phyloP scores from a whole-genome alignment of 1,284 basidiomycete species.

The Fomitopsis schrenkii region DNA sequence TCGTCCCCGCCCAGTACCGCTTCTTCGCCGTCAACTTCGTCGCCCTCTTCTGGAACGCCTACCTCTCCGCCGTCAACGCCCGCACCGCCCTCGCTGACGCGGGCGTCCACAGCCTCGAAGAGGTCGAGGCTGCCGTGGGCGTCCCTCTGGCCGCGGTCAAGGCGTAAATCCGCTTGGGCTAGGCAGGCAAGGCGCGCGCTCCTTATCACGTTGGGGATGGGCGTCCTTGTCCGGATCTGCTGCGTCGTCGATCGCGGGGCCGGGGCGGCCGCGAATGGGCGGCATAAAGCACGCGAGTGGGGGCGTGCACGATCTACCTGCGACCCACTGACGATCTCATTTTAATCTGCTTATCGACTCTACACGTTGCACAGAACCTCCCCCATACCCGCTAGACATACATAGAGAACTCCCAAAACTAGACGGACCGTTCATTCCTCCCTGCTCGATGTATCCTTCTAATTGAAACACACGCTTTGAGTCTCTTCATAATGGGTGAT shows the following conservation, averaged over 20 bases:
- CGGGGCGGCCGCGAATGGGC: no score
- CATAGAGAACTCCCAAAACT: not conserved
- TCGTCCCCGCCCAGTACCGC: conserved; percentile 79
- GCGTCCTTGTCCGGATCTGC: not conserved
- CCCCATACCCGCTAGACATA: not conserved
- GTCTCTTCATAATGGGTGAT: no score
- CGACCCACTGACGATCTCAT: not conserved
- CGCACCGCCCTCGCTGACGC: not conserved
- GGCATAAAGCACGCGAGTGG: not conserved
- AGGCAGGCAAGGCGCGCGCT: no score
- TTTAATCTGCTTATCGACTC: not conserved
- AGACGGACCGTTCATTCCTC: not conserved
- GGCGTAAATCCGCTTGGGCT: not conserved
- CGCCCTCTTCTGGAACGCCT: conserved; percentile 73
- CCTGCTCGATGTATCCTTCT: no score
- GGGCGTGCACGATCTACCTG: not conserved
- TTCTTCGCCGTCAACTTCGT: conserved; percentile 76
- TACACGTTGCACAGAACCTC: not conserved
- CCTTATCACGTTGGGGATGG: no score
- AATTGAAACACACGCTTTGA: no score
- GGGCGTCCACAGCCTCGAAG: not conserved
- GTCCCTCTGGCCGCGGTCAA: not conserved
- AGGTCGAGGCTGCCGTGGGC: not conserved
- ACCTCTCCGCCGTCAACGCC: conserved; percentile 11
- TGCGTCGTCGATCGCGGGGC: no score